Evolutionary conservation across 768 basidiomycete genomes (phyloP), one percentile per base, ranked within the genome.

Genomic region (Pilatotrama ljubarskyi): DNA sequence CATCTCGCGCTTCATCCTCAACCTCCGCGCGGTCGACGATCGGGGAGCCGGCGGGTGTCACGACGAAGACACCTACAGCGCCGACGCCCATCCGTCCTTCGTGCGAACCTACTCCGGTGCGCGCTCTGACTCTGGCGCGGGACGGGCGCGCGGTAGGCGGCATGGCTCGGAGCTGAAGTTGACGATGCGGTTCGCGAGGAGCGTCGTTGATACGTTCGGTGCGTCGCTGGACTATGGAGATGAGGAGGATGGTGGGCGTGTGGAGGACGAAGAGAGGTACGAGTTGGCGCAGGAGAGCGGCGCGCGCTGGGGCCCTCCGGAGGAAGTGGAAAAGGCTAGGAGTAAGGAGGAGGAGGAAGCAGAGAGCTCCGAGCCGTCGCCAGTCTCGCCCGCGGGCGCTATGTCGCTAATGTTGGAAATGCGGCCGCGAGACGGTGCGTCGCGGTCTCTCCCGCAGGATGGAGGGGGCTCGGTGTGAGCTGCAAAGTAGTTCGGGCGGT

Each of bases 1-100:
- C 56, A 42, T 58, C 38, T 58, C 56, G 56, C 56, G 56, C 48
- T 58, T 58, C 49, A 58, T 58, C 26, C 48, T 58, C 25, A 58
- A 58, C 48, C 56, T 58, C 13, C 56, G 56, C 56, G 56, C 48
- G 13, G 40, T 58, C 40, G 56, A 58, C 56, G 38, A 58, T 29
- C 56, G 38, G 14, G 38, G 55, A 26, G 46, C 26, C 13, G 32
- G n/a, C 25, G 51, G 40, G 26, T 41, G 14, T 13, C 41, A 13
- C 42, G 36, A 42, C 42, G 32, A 26, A 20, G 35, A 26, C 38
- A 32, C 25, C 7, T 18, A 14, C 43, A n/a, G 18, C 29, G 17
- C 5, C 53, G 10, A n/a, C 46, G 22, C 46, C 22, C 37, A 18
- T 24, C 46, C 55, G 46, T 48, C 55, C 35, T 56, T 56, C 55